A percentile compares a stretch with the other conserved stretches of the same genome.
Evolutionary conservation across 495 filamentous ascomycete species (phyloP).

Genomic region (Penicillium dipodomyicola): DNA sequence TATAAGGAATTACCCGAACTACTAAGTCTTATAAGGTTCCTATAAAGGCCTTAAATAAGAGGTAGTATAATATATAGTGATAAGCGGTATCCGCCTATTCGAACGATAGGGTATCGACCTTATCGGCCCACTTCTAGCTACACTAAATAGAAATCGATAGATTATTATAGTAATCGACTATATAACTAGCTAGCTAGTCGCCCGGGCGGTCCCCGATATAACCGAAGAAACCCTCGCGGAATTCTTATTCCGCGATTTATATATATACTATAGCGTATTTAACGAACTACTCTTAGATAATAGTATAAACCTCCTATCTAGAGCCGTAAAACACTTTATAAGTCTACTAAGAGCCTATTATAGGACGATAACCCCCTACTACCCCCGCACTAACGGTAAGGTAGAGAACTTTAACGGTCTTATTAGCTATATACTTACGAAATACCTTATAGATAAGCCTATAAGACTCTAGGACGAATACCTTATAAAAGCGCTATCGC

Average conservation of each 20-base stretch:
- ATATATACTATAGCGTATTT: not conserved
- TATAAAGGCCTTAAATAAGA: not conserved
- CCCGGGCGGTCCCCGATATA: not conserved
- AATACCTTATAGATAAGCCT: slow-evolving; percentile 6
- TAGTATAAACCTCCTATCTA: not conserved
- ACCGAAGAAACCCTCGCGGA: not conserved
- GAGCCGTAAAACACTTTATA: not conserved
- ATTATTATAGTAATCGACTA: slow-evolving; percentile 5
- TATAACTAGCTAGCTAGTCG: not conserved
- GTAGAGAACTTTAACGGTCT: slow-evolving; percentile 7
- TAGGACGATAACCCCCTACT: not conserved
- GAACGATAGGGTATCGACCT: not conserved
- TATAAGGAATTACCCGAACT: not conserved
- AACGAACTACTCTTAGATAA: slow-evolving; percentile 4
- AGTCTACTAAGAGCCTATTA: not conserved
- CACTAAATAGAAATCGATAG: not conserved
- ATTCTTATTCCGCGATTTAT: slow-evolving; percentile 3
- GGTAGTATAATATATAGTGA: slow-evolving; percentile 2
- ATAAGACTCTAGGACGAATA: not conserved
- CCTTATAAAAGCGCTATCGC: not conserved
- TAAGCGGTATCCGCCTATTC: not conserved
- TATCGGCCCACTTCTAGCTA: not conserved
- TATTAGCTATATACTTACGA: not conserved
- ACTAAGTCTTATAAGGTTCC: not conserved
- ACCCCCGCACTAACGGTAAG: not conserved